Evolutionary conservation across 805 yeast species (phyloP), one percentile per base, ranked within the genome.

Genomic region (Yamadazyma kitorensis): DNA sequence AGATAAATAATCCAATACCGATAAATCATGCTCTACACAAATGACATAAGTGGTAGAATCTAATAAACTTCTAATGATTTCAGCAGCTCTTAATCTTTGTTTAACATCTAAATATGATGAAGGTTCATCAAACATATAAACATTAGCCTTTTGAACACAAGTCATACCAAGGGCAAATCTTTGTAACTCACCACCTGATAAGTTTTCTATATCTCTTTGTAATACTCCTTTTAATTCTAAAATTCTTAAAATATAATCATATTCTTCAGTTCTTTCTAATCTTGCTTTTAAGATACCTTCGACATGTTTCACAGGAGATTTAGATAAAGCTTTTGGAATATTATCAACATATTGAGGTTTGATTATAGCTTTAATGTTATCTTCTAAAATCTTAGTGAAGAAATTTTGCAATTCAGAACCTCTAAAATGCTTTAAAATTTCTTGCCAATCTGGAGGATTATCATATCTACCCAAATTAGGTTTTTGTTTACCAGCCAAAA

Each of bases 91-190:
- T 64, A 93, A 78, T 79, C 98, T 91, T 70, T 93, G 98, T 68
- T 93, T 93, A 48, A 93, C 98, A 76, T 93, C 98, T 62, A 93
- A 71, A 68, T 93, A 93, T 8, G 98, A 93, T 13, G 98, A 89
- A 29, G 98, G 98, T 72, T 93, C 98, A 68, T 93, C 98, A 64
- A 93, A 93, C 98, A 93, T 93, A 69, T 93, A 93, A 28, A 93
- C 98, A 51, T 87, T 85, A 37, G 98, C 98, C 20, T 70, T 72
- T 68, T 91, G 98, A 29, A 89, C 88, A 73, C 96, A 86, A 11
- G 98, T 86, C 88, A 93, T 83, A 51, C 93, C 98, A 58, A 93
- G 82, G 30, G 98, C 98, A 58, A 93, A 93, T 71, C 98, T 82
- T 72, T 93, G 98, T 60, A 93, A 74, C 69, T 93, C 98, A 64